Evolutionary conservation across 139 green algal species (phyloP).

Genomic region (Gonium pectorale): DNA sequence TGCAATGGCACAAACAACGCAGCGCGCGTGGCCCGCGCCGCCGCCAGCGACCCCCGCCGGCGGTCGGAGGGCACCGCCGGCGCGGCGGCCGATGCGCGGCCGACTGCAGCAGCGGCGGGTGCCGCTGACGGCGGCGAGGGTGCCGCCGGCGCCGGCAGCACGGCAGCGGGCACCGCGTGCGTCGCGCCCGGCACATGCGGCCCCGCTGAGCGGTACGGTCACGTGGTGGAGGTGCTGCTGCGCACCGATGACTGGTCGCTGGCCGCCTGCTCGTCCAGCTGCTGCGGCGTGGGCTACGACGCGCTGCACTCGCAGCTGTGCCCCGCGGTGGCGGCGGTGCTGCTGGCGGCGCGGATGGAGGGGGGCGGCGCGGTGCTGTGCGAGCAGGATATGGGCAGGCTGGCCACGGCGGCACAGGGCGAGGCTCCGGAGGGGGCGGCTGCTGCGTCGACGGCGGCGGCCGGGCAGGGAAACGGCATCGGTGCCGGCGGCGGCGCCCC

Average conservation of each 20-base stretch:
- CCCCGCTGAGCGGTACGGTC: not conserved
- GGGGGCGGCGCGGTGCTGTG: slow-evolving; percentile 10
- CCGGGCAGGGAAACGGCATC: not conserved
- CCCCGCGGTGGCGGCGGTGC: slow-evolving; percentile 35
- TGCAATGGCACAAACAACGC: slow-evolving; percentile 23
- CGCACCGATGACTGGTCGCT: not conserved
- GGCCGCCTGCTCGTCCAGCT: slow-evolving; percentile 8
- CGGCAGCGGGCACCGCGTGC: not conserved
- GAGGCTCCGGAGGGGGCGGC: not conserved
- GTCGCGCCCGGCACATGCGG: slow-evolving; percentile 12
- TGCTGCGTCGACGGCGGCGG: not conserved
- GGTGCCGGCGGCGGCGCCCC: not conserved
- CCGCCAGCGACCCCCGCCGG: not conserved
- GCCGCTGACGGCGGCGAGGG: not conserved
- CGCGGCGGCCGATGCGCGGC: not conserved
- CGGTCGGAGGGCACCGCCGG: not conserved
- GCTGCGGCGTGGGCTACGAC: slow-evolving; percentile 47
- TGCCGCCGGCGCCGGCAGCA: not conserved
- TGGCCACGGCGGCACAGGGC: not conserved
- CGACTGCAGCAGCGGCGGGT: not conserved
- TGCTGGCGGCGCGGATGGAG: slow-evolving; percentile 26
- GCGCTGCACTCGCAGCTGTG: slow-evolving; percentile 33
- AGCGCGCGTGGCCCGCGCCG: not conserved
- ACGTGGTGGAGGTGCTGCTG: slow-evolving; percentile 22
- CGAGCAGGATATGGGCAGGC: not conserved